Percentiles rank a stretch among this genome's conserved stretches.
Conservation (phyloP, 1,284 basidiomycete species). For the Trichosporon inkin region DNA sequence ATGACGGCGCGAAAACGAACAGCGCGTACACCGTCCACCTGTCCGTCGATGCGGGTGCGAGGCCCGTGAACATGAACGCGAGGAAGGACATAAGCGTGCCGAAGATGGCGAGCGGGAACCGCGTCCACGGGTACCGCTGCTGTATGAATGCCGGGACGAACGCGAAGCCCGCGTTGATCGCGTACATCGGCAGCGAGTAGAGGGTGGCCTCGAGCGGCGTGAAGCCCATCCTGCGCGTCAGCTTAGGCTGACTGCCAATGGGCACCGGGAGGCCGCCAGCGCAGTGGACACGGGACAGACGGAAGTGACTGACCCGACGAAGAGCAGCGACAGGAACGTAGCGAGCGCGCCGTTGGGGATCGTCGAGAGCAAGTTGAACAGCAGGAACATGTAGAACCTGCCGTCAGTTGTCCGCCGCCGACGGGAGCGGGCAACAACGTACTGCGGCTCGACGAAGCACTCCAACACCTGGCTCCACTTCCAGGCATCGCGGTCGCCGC, state of each 20-base stretch:
- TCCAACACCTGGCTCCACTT: conserved; percentile 29
- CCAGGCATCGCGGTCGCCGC: conserved; percentile 25
- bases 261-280: no score
- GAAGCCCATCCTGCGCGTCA: conserved; percentile 14
- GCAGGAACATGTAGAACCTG: conserved; percentile 22
- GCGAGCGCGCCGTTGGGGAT: conserved; percentile 32
- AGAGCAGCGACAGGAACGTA: conserved; percentile 23
- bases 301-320: conserved; percentile 9
- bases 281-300: no score
- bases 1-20: conserved; percentile 22
- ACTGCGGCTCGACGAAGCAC: conserved; percentile 32
- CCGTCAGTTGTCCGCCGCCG: neutral
- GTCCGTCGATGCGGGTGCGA: conserved; percentile 13
- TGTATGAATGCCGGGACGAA: conserved; percentile 18
- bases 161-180: conserved; percentile 14
- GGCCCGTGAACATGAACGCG: conserved; percentile 28
- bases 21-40: conserved; percentile 30
- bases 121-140: conserved; percentile 14
- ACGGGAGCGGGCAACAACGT: neutral
- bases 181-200: conserved; percentile 13
- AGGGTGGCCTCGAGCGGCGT: conserved; percentile 15
- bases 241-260: neutral
- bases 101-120: conserved; percentile 29
- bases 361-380: conserved; percentile 27
- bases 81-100: conserved; percentile 17